Conservation (phyloP, 176 grass and related monocot species). For the Juncus inflexus region DNA sequence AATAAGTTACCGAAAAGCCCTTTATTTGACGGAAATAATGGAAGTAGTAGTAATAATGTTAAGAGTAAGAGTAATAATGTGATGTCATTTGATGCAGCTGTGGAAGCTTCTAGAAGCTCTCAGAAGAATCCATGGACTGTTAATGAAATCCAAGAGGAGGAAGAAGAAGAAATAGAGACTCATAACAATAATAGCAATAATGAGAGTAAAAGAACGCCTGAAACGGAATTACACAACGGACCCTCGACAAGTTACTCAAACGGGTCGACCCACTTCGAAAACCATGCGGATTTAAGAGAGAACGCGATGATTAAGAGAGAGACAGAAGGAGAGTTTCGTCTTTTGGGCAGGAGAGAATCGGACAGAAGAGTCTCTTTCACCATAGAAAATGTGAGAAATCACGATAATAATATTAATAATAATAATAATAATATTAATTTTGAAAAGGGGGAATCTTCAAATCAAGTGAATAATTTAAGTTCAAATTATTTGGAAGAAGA, state of each 20-base stretch:
- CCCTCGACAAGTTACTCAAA: conserved; percentile 35
- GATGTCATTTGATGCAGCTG: conserved; percentile 90
- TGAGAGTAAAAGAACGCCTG: conserved; percentile 34
- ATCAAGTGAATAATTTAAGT: conserved; percentile 38
- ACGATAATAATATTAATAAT: conserved; percentile 12
- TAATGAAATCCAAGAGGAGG: conserved; percentile 91
- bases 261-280: conserved; percentile 45
- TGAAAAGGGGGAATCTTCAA: conserved; percentile 74
- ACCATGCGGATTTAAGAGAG: conserved; percentile 55
- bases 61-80: conserved; percentile 42
- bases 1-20: conserved; percentile 62
- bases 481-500: conserved; percentile 25
- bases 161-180: conserved; percentile 29
- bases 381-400: conserved; percentile 38
- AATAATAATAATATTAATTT: conserved; percentile 37
- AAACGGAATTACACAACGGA: conserved; percentile 42
- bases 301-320: conserved; percentile 86
- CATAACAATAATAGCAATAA: too few species aligned
- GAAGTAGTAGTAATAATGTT: too few species aligned
- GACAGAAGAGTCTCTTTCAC: conserved; percentile 79
- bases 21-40: conserved; percentile 35
- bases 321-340: conserved; percentile 88
- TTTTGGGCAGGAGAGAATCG: conserved; percentile 83
- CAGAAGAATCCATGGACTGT: conserved; percentile 37
- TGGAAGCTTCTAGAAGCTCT: conserved; percentile 49